phyloP scores from a whole-genome alignment of 306 rosid species.

The Trifolium repens region DNA sequence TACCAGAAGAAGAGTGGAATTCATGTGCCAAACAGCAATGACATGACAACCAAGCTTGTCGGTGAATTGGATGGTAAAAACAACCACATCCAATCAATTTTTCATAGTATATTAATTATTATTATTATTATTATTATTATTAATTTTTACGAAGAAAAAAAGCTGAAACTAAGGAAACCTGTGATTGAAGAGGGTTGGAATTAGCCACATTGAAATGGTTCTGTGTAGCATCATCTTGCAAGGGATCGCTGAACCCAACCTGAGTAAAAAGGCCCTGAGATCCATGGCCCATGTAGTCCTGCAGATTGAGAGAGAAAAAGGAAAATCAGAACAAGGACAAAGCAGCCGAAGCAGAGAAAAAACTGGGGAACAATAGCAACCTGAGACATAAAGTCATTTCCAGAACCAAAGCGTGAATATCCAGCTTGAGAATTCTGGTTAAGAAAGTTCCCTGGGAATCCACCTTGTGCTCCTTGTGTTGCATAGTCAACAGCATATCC shows the following conservation, averaged over 20 bases:
- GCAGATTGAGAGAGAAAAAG: constrained; percentile 33
- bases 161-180: constrained; percentile 60
- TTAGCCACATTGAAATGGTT: constrained; percentile 78
- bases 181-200: constrained; percentile 91
- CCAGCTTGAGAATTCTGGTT: constrained; percentile 97
- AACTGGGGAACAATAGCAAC: constrained; percentile 41
- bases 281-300: constrained; percentile 97
- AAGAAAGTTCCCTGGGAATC: constrained; percentile 87
- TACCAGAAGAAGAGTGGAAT: not conserved
- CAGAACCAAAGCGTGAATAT: constrained; percentile 91
- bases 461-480: constrained; percentile 94
- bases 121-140: not conserved
- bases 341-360: constrained; percentile 6
- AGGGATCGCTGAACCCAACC: constrained; percentile 88
- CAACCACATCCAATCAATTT: constrained; percentile 15
- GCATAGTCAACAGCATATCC: constrained; percentile 93
- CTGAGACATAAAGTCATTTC: constrained; percentile 99
- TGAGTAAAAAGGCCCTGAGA: constrained; percentile 94
- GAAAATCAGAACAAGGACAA: constrained; percentile 23
- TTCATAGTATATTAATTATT: not conserved
- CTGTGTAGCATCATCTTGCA: constrained; percentile 88
- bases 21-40: constrained; percentile 20
- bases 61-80: constrained; percentile 2
- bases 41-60: constrained; percentile 12
- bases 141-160: not conserved